Conservation (phyloP, 2,329 filamentous ascomycete genomes). For the Cryphonectria japonica region DNA sequence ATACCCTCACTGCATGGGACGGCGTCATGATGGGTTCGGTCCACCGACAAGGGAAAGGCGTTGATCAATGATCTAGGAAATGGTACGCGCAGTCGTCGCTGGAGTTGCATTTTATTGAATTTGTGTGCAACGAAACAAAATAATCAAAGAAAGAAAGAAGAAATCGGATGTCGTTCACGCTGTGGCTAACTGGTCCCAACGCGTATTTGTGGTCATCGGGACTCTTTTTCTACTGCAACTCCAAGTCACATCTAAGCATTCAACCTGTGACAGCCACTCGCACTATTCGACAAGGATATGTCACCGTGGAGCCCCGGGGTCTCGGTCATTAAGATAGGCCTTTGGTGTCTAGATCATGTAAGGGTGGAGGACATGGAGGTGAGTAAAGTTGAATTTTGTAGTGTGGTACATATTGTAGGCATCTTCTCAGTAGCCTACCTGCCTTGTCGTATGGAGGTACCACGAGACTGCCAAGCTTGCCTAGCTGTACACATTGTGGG, state of each 20-base stretch:
- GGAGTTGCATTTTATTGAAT: background rate
- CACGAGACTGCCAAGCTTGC: background rate
- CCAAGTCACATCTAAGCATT: background rate
- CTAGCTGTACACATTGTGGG: background rate
- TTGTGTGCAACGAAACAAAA: background rate
- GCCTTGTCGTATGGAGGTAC: background rate
- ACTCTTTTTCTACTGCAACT: background rate
- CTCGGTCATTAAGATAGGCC: background rate
- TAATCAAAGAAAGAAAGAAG: too few species aligned
- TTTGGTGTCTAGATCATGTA: background rate
- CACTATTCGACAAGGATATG: background rate
- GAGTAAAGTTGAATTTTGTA: background rate
- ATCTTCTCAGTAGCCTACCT: background rate
- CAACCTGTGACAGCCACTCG: background rate
- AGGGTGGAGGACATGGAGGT: background rate
- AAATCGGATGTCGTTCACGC: background rate
- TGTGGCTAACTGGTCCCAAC: background rate
- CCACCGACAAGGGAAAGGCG: constrained; percentile 18
- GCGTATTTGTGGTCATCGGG: too few species aligned
- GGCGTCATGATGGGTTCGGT: constrained; percentile 25
- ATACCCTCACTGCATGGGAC: constrained; percentile 27
- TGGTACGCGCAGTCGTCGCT: background rate
- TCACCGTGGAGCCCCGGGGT: background rate
- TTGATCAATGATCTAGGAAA: constrained; percentile 19
- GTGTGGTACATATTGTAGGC: background rate